These are phyloP conservation scores for Neoarthrinium moseri DNA, from an alignment of 2,329 filamentous ascomycete species.

Conservation along the genomic window DNA sequence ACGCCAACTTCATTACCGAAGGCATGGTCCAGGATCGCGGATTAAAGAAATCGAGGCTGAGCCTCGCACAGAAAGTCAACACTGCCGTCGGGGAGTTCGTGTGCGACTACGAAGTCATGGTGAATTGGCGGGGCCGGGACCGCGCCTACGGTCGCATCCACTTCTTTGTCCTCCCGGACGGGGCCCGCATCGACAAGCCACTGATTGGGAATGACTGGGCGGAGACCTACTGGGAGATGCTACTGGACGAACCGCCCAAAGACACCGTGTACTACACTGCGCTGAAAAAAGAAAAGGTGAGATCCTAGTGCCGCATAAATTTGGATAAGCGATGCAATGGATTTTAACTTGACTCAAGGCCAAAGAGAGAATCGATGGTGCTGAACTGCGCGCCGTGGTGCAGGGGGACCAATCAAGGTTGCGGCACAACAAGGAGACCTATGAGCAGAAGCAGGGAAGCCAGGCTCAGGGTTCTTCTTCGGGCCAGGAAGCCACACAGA, in stretches of 20 bases:
- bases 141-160: not conserved
- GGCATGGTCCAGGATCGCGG: not conserved
- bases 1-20: not conserved
- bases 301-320: too few species aligned
- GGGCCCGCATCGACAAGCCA: not conserved
- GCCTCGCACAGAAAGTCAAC: not conserved
- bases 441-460: not conserved
- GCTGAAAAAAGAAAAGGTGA: not conserved
- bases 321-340: too few species aligned
- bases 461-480: not conserved
- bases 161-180: not conserved
- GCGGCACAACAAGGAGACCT: not conserved
- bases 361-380: not conserved
- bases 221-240: not conserved
- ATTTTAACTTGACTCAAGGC: not conserved
- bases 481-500: not conserved
- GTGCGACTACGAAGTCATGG: not conserved
- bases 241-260: not conserved
- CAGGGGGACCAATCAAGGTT: not conserved
- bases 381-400: not conserved
- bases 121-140: not conserved
- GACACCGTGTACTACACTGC: not conserved
- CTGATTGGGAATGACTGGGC: not conserved
- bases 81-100: not conserved
- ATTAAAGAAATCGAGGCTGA: not conserved